Base-by-base conservation (phyloP, 371 early-diverging fungal genomes). In the Mortierella sp. region DNA sequence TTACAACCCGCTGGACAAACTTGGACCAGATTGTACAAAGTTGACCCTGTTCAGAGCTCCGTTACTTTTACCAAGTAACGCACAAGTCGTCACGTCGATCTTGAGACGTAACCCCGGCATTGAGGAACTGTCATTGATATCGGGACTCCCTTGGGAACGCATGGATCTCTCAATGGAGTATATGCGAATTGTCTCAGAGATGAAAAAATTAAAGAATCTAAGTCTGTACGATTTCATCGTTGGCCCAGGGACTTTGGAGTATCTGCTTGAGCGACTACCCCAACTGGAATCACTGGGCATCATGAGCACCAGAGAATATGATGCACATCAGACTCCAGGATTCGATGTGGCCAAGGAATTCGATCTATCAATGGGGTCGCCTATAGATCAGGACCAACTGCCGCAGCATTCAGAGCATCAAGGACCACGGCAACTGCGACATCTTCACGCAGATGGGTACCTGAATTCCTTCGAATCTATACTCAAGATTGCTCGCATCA, bases 61-160 rank as follows among this genome's bases (percentile, higher is more conserved):
- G 3, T 24, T 28, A 8, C 43, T 43, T 43, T 1, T 1, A 1
- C 5, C 43, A 43, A 43, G 5, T 9, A 43, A 43, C 5, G 14
- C 14, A 9, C 43, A 43, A 14, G 43, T 43, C 43, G 5, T 43
- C 43, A 14, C 43, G 5, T 70, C 43, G 10, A 64, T 70, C 24
- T 14, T 64, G 59, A 37, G 24, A 45, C 64, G 58, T 10, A 70
- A 70, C 24, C 64, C 55, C 16, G 59, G 58, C 28, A 26, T 70
- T 5, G 70, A 64, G 37, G 70, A 70, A 1, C 43, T 70, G 0
- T 52, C 20, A 0, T 28, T 62, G 18, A 20, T 39, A 39, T 18
- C 54, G 40, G 45, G 51, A 8, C n/a, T 51, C 14, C 1, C 16
- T 66, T 18, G 5, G 11, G 43, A 32, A 16, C 54, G 55, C 39